Conservation (phyloP, 345 rosid species). For the Salix koriyanagi region DNA sequence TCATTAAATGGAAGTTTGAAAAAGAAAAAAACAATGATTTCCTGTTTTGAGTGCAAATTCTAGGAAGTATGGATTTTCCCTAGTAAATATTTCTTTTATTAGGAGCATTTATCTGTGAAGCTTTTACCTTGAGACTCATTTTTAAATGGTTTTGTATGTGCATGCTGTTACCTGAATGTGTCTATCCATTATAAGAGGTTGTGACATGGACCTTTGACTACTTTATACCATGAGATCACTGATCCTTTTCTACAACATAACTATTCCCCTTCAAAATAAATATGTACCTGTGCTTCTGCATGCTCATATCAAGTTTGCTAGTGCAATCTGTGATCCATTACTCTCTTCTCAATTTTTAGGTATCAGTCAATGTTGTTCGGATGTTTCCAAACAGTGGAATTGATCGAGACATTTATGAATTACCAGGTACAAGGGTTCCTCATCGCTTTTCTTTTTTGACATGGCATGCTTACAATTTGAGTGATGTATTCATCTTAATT, state of each 20-base stretch:
- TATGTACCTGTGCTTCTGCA: not conserved
- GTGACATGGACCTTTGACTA: not conserved
- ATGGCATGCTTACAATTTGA: not conserved
- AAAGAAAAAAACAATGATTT: not conserved
- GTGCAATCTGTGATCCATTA: not conserved
- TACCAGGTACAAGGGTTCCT: constrained; percentile 63
- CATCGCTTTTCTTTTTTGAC: not conserved
- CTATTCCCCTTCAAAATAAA: not conserved
- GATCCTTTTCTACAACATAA: not conserved
- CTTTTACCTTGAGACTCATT: not conserved
- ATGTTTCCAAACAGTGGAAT: constrained; percentile 84
- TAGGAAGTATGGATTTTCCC: not conserved
- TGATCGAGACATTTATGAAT: constrained; percentile 97
- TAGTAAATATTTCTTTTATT: too few species aligned
- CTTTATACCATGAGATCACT: not conserved
- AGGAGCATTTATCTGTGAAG: not conserved
- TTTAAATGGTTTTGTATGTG: not conserved
- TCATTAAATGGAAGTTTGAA: not conserved
- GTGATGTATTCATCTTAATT: not conserved
- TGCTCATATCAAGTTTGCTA: not conserved
- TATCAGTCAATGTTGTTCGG: constrained; percentile 94
- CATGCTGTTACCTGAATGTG: not conserved
- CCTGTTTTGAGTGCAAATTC: not conserved
- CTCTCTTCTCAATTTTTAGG: constrained; percentile 39
- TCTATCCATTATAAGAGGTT: not conserved